Conservation (phyloP, 768 basidiomycete genomes). For the Auriscalpium vulgare region DNA sequence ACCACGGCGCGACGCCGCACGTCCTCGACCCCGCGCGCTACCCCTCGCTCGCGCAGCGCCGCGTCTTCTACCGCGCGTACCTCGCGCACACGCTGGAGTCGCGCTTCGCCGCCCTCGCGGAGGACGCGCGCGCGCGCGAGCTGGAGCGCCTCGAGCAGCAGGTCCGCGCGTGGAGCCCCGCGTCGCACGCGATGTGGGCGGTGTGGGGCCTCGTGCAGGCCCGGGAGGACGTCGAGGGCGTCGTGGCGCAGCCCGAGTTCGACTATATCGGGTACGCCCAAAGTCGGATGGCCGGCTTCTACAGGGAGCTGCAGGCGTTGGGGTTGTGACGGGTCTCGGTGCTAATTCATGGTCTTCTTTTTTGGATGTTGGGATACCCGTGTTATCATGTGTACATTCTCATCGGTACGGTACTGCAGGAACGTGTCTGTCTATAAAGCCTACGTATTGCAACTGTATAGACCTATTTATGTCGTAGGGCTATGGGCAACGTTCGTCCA, state of each 20-base stretch:
- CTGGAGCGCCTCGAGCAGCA: conserved; percentile 63
- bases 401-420: not conserved
- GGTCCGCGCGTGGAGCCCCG: conserved; percentile 83
- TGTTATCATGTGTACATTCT: not conserved
- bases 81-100: conserved; percentile 40
- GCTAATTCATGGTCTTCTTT: not conserved
- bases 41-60: conserved; percentile 64
- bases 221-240: conserved; percentile 57
- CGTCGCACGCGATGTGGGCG: conserved; percentile 88
- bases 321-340: conserved; percentile 19
- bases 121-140: conserved; percentile 30
- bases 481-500: no score
- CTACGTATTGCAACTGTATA: not conserved
- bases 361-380: not conserved
- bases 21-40: conserved; percentile 56
- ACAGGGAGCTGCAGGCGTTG: conserved; percentile 43
- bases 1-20: conserved; percentile 65
- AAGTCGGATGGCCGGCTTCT: conserved; percentile 59
- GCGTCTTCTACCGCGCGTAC: conserved; percentile 84
- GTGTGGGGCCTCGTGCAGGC: conserved; percentile 94
- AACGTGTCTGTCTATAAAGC: not conserved
- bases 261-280: conserved; percentile 83
- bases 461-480: not conserved
- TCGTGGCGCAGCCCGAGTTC: conserved; percentile 64
- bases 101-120: conserved; percentile 15